Evolutionary conservation across 768 basidiomycete genomes (phyloP), one percentile per base, ranked within the genome.

Genomic region (Lactarius indigo): DNA sequence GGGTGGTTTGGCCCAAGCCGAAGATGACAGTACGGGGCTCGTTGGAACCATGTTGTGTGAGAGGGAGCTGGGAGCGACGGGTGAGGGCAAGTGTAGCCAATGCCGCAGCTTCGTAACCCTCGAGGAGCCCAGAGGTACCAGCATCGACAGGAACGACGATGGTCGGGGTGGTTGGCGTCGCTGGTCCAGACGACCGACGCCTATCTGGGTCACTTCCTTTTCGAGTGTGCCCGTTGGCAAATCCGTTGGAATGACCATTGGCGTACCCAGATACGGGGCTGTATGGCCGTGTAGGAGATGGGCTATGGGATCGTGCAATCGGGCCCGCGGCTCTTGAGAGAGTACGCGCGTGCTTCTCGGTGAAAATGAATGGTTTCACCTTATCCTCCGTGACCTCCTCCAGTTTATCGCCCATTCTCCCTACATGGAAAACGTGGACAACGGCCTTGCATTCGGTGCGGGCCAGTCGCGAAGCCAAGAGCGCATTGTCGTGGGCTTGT

Each of bases 401-500:
- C 10, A 84, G 73, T 7, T 74, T 69, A 31, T 82, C 79, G 18
- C 76, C 76, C 28, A 78, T 74, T 2, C 75, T 74, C 3, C 73
- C 77, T 10, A 80, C 73, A 71, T 90, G 87, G 77, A 94, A 97
- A 15, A 84, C 87, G 75, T 98, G 96, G 30, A 97, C 80, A n/a
- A 96, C 92, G 6, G 89, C 87, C 71, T 85, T 89, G 63, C 81
- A 80, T 71, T 90, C 86, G 9, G 82, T 75, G 42, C 82, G 82
- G 0, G 96, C 92, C 59, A 98, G 78, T 52, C 88, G 85, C 60
- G 92, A 87, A 17, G 94, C 93, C 20, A 98, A 83, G 41, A 98
- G 78, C 30, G 94, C 91, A 76, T 98, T 89, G 74, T 96, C 92
- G 72, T 96, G 91, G 3, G 94, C 92, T 73, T 94, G 84, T 74